These are phyloP conservation scores for Limtongozyma cylindracea DNA, from an alignment of 805 yeast species.

Conservation along the genomic window DNA sequence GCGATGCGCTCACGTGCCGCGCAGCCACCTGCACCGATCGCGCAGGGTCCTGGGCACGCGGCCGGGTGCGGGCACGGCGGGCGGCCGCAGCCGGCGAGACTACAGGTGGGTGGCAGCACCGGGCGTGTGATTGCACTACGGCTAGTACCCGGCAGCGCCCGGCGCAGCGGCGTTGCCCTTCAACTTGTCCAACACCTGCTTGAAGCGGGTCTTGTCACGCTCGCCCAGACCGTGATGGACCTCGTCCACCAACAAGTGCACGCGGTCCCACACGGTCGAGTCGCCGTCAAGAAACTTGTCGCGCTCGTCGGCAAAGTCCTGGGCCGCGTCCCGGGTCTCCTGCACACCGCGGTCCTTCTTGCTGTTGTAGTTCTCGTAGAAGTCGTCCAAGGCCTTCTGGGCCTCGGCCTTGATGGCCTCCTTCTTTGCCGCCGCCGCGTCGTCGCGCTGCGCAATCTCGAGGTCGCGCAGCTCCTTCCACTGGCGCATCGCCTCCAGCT, in stretches of 20 bases:
- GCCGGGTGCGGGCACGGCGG: no score
- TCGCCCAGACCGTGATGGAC: no score
- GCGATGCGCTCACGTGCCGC: no score
- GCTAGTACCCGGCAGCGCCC: slow-evolving; percentile 42
- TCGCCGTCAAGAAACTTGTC: slow-evolving; percentile 25
- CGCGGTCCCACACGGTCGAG: slow-evolving; percentile 26
- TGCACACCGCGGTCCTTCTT: slow-evolving; percentile 52
- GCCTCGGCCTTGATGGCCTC: slow-evolving; percentile 53
- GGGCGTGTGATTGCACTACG: no score
- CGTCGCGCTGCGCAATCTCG: slow-evolving; percentile 64
- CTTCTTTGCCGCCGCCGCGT: slow-evolving; percentile 34
- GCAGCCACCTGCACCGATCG: no score
- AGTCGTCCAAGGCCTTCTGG: slow-evolving; percentile 63
- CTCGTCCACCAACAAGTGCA: slow-evolving; percentile 20
- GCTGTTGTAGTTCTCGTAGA: slow-evolving; percentile 72
- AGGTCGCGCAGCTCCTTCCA: slow-evolving; percentile 69
- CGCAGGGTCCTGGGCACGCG: no score
- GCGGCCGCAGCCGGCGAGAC: no score
- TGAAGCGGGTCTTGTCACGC: slow-evolving; percentile 49
- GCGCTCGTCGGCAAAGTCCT: slow-evolving; percentile 43
- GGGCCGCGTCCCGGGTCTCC: slow-evolving; percentile 40
- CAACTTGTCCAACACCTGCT: slow-evolving; percentile 33
- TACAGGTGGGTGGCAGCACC: no score
- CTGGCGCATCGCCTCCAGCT: slow-evolving; percentile 25
- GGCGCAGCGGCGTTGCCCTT: slow-evolving; percentile 53